Conservation (phyloP, 1,284 basidiomycete species). For the Somion occarium region DNA sequence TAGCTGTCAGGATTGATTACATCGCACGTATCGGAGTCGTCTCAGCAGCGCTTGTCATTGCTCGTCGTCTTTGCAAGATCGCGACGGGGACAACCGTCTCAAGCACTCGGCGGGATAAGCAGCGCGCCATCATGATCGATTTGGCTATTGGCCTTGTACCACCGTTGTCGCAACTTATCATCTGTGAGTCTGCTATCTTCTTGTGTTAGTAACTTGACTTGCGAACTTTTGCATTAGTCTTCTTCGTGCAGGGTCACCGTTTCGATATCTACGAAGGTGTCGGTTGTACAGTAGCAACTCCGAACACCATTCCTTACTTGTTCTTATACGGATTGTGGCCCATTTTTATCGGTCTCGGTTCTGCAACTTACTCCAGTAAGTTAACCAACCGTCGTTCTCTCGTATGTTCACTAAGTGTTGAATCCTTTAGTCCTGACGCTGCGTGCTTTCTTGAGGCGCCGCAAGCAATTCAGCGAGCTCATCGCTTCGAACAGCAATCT, state of each 20-base stretch:
- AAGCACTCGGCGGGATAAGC: conserved; percentile 24
- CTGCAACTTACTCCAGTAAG: conserved; percentile 26
- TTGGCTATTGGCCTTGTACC: conserved; percentile 32
- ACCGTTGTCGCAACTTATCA: conserved; percentile 31
- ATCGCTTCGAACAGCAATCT: conserved; percentile 27
- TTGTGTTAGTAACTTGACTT: neutral
- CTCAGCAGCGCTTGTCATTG: conserved; percentile 42
- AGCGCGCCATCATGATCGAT: conserved; percentile 31
- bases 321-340: conserved; percentile 37
- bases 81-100: conserved; percentile 23
- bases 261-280: conserved; percentile 55
- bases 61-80: conserved; percentile 42
- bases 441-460: conserved; percentile 28
- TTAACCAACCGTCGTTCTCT: neutral
- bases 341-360: conserved; percentile 37
- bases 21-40: conserved; percentile 35
- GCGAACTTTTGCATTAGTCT: conserved; percentile 16
- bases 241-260: conserved; percentile 39
- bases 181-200: conserved; percentile 28
- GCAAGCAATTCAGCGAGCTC: conserved; percentile 27
- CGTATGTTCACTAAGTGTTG: neutral
- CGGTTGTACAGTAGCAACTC: conserved; percentile 44
- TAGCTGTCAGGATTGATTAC: conserved; percentile 35
- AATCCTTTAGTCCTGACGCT: conserved; percentile 24
- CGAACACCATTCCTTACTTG: conserved; percentile 40